Evolutionary conservation across 768 basidiomycete genomes (phyloP).

Genomic region (Rubroboletus pulcherrimus): DNA sequence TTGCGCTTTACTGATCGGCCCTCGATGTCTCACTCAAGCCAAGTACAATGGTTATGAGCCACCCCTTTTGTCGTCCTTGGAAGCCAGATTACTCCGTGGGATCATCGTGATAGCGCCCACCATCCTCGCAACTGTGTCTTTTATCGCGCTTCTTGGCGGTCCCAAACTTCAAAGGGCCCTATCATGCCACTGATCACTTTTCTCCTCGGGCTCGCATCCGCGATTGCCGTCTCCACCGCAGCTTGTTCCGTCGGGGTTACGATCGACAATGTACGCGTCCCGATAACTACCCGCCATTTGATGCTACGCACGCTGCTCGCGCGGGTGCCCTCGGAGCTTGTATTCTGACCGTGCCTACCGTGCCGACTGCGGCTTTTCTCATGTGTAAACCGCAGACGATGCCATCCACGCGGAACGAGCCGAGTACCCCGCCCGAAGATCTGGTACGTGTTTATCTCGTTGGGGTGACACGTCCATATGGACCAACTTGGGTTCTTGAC

Average conservation of each 20-base stretch:
- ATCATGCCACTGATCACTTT: not conserved
- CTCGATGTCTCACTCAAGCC: conserved; percentile 9
- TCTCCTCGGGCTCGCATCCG: conserved; percentile 9
- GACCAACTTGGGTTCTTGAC: not conserved
- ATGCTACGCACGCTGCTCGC: conserved; percentile 14
- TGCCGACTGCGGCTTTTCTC: conserved; percentile 6
- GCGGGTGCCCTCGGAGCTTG: conserved; percentile 13
- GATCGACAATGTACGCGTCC: not conserved
- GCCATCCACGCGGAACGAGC: not conserved
- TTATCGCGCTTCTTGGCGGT: conserved; percentile 5
- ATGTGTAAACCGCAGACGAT: conserved; percentile 1
- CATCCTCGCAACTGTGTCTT: not conserved
- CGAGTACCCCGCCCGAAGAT: not conserved
- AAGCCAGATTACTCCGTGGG: conserved; percentile 14
- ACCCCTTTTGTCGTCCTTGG: conserved; percentile 3
- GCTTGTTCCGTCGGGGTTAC: conserved; percentile 8
- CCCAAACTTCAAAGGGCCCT: not conserved
- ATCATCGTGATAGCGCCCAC: conserved; percentile 10
- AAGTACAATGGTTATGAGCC: conserved; percentile 9
- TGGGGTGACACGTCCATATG: not conserved
- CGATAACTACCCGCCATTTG: not conserved
- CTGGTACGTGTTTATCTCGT: conserved; percentile 5
- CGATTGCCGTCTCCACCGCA: conserved; percentile 12
- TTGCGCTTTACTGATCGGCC: conserved; percentile 3
- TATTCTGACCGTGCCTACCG: conserved; percentile 2